A percentile compares a stretch with the other conserved stretches of the same genome.
Conservation (phyloP, 441 rosid species). For the Brassica hybrid region DNA sequence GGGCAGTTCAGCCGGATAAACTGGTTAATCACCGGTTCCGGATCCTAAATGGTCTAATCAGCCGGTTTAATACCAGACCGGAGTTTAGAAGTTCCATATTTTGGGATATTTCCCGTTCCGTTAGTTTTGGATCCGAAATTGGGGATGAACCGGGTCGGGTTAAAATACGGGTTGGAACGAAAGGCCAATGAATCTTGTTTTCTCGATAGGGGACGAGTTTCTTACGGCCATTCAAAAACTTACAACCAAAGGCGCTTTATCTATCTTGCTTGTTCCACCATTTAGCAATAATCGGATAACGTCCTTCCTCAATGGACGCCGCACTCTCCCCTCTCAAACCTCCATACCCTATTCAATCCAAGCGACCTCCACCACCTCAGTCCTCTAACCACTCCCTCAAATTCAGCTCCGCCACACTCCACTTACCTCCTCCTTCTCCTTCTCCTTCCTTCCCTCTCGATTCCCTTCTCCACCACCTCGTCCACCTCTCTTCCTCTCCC, state of each 20-base stretch:
- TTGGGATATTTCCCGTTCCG: background rate
- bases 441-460: constrained; percentile 65
- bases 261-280: background rate
- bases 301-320: constrained; percentile 65
- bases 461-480: constrained; percentile 79
- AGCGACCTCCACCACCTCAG: constrained; percentile 40
- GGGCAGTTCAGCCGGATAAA: background rate
- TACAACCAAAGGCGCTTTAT: constrained; percentile 22
- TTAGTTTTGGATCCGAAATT: background rate
- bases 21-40: background rate
- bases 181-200: constrained; percentile 20
- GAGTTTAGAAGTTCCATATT: background rate
- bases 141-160: background rate
- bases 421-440: constrained; percentile 61
- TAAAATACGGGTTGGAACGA: background rate
- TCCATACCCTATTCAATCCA: constrained; percentile 51
- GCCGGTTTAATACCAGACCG: constrained; percentile 1
- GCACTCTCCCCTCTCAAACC: constrained; percentile 69
- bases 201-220: constrained; percentile 16
- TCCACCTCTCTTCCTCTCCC: constrained; percentile 62
- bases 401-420: constrained; percentile 72
- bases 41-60: background rate
- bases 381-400: constrained; percentile 53
- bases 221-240: constrained; percentile 39
- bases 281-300: constrained; percentile 22